Evolutionary conservation across 345 rosid species (phyloP), one percentile per base, ranked within the genome.

Genomic region (Turritis glabra): DNA sequence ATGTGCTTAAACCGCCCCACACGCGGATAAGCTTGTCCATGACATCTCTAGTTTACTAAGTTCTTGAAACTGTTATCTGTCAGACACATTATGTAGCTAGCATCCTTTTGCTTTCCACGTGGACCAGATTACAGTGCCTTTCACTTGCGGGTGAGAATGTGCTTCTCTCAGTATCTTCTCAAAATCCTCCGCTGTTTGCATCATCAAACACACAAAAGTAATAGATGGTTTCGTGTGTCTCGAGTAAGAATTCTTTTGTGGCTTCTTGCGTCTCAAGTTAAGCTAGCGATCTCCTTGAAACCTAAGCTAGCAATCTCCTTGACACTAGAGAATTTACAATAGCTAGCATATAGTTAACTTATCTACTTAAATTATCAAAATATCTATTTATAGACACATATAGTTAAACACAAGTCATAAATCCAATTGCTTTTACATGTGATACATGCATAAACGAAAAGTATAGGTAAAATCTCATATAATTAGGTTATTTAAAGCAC

Each of bases 41-140:
- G 5, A 84, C 89, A 62, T 86, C 60, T 1, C 88, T 87, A 3
- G 87, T 89, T 89, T 0, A 85, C 47, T 72, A 89, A 67, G 67
- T 85, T 89, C 13, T 43, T 77, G 70, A 85, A 91, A 75, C 77
- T 82, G n/a, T 79, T 82, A 47, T 88, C 88, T 0, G 90, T 89
- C 48, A 85, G 63, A 59, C 91, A 91, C 89, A 89, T 87, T 32
- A 74, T 55, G 56, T 84, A 89, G 64, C 89, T 84, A 89, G 64
- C 89, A 87, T 8, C 88, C 88, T 7, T 44, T 0, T 0, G 86
- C 82, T 0, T 5, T 68, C 87, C 85, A 82, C 1, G 85, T 88
- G 5, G 84, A 37, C 92, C 92, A 87, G 0, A 89, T 19, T n/a
- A 89, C 80, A 0, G 86, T 87, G 51, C 93, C 90, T 1, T 25